Conservation (phyloP, 257 asterid genomes). For the Euphrasia confusa region DNA sequence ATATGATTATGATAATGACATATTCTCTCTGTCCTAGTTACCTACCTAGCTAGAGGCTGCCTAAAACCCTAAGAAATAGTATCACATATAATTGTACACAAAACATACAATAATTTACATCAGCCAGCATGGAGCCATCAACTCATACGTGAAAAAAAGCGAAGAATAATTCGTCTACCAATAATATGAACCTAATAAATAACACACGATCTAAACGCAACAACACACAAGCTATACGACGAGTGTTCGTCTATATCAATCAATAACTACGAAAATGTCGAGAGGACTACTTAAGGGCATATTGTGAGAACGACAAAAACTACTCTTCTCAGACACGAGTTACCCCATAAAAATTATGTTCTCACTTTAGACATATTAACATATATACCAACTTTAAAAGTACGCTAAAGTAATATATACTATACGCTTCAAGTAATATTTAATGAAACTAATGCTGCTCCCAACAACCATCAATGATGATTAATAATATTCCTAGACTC, state of each 20-base stretch:
- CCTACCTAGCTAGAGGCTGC: no score
- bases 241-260: no score
- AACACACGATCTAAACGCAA: no score
- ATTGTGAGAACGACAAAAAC: no score
- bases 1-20: not conserved
- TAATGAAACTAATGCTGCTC: not conserved
- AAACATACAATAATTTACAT: constrained; percentile 7
- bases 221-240: no score
- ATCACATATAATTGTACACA: constrained; percentile 20
- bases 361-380: no score
- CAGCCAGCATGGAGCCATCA: constrained; percentile 22
- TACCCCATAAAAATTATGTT: no score
- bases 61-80: not conserved
- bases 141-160: not conserved
- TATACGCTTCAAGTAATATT: not conserved
- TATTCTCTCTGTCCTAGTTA: constrained; percentile 20
- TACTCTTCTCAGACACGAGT: no score
- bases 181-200: not conserved
- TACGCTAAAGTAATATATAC: not conserved
- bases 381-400: constrained; percentile 8
- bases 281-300: no score
- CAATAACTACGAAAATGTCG: no score
- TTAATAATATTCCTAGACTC: constrained; percentile 1
- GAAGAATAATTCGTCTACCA: constrained; percentile 15
- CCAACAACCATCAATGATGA: constrained; percentile 26